Base-by-base conservation (phyloP, 768 basidiomycete genomes). In the Suillus sp. region DNA sequence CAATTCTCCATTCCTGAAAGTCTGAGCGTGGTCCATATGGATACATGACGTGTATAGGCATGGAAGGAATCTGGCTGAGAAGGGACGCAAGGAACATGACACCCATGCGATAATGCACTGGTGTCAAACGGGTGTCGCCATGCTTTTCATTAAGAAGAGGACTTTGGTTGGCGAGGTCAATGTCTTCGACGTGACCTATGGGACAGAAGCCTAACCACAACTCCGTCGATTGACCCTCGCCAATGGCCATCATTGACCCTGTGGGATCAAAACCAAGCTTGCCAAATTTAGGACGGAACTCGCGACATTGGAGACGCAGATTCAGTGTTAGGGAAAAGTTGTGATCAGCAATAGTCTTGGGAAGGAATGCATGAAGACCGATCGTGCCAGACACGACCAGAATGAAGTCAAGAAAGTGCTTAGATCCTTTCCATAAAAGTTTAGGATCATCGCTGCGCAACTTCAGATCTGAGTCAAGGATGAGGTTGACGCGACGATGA, bases 261-360 rank as follows among this genome's bases (percentile, higher is more conserved):
- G 40, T 60, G 4, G 42, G 59, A 18, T 60, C 59, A 18, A 60
- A 60, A 0, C 40, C 42, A 0, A 60, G 59, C 20, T 60, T 60
- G 4, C 59, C 59, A 14, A 42, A 60, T 5, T 60, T 60, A 0
- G 13, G 37, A 14, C 18, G 18, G 20, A 60, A 60, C 5, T 60
- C 4, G 4, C 45, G 14, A 11, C 10, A 47, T 18, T 43, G 37
- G 1, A 43, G 42, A 2, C n/a, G 13, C 0, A 60, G 25, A 16
- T 60, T 40, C 5, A 60, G 22, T 0, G 59, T 45, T 4, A 45
- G 11, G 0, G 11, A 10, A 4, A n/a, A 45, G 43, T 22, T 45
- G 1, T 45, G 11, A 4, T 45, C 11, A 1, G n/a, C 2, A 1
- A 45, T 0, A 2, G n/a, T 45, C 20, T 11, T 45, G 0, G n/a